Base-by-base conservation (phyloP, 352 stramenopile genomes). In the Heterotrichella gracilis region DNA sequence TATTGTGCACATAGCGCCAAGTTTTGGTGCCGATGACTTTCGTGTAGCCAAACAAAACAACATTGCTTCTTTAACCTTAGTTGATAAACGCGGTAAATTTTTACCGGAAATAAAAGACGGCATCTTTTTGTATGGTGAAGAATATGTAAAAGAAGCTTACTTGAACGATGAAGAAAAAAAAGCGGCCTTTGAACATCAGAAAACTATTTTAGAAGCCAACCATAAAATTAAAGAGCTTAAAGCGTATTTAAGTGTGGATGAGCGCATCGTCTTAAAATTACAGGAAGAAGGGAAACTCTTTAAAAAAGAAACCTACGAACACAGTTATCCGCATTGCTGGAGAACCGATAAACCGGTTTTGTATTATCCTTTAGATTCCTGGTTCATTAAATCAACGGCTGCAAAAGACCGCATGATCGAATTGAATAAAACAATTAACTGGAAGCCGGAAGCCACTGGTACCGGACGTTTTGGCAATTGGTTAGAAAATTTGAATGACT, bases 241-340 rank as follows among this genome's bases (percentile, higher is more conserved):
- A n/a, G 32, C 32, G 9, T 53, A 53, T n/a, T n/a, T 53, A n/a
- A 53, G 32, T n/a, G 32, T 53, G 9, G 41, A 66, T 9, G 9
- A 66, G 4, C 2, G 9, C 41, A 66, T 66, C 4, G 2, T 66
- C n/a, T 9, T 9, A 2, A 66, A 66, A 22, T 9, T 66, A 4
- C 2, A 66, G 9, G 41, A 2, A 9, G 41, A 66, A 2, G 41
- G 41, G n/a, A 2, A 22, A 9, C 2, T 66, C 1, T 66, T 66
- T 9, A 2, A 9, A 9, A 2, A 66, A 2, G 41, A 66, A 66
- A 1, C 1, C 1, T 66, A 9, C 9, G 41, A 4, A 4, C 41
- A 66, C 41, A 66, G 41, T 9, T 66, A 66, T 9, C 41, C 41
- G 41, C 41, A 66, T 66, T 66, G 41, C 41, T 66, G 41, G 41